These are phyloP conservation scores for Jatropha podagrica DNA, from an alignment of 441 rosid genomes.

Conservation along the genomic window DNA sequence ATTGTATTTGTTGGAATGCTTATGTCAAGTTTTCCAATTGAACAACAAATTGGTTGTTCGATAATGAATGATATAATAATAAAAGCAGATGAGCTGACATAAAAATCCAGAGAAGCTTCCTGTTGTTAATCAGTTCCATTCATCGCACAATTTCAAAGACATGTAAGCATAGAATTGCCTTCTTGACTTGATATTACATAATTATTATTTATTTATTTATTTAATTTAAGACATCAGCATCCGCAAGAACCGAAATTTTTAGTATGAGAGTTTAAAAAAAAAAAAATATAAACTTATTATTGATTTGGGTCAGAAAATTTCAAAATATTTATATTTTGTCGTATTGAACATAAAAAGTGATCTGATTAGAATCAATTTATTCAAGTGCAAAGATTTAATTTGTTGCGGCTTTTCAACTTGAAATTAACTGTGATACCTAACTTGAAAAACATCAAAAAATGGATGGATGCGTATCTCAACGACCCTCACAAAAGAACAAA, in stretches of 20 bases:
- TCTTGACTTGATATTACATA: too few relatives aligned
- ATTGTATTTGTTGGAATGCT: neutral
- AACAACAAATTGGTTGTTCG: neutral
- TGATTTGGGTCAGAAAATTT: too few relatives aligned
- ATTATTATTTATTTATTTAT: too few relatives aligned
- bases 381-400: neutral
- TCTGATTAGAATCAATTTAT: neutral
- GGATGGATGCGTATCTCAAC: constrained; percentile 26
- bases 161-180: neutral
- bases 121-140: too few relatives aligned
- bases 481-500: constrained; percentile 11
- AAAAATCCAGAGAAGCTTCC: too few relatives aligned
- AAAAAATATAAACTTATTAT: too few relatives aligned
- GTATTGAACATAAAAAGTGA: neutral
- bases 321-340: too few relatives aligned
- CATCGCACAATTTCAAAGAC: too few relatives aligned
- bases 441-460: constrained; percentile 7
- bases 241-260: neutral
- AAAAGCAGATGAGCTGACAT: too few relatives aligned
- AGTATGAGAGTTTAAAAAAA: too few relatives aligned
- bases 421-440: constrained; percentile 18
- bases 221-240: constrained; percentile 17
- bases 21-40: neutral
- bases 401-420: constrained; percentile 21
- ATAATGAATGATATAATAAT: too few relatives aligned